Evolutionary conservation across 202 grass and related monocot genomes (phyloP).

Genomic region (Zizania palustris): DNA sequence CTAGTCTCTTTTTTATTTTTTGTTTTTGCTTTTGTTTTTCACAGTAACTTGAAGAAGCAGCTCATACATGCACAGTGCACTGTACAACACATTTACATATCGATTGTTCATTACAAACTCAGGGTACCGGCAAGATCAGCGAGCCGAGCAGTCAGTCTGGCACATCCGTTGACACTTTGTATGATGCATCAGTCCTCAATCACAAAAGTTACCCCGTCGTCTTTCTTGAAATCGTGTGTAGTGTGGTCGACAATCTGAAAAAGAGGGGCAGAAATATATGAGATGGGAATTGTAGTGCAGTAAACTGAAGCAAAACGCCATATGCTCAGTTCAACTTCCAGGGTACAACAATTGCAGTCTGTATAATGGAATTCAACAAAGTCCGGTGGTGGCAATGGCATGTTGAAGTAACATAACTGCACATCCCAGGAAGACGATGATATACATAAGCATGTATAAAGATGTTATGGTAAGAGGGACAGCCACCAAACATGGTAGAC

Average conservation of each 20-base stretch:
- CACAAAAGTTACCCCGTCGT: conserved; percentile 61
- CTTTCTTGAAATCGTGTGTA: conserved; percentile 57
- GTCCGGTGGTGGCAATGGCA: neutral
- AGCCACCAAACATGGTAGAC: neutral
- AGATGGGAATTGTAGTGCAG: neutral
- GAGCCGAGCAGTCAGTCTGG: neutral
- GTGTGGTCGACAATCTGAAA: conserved; percentile 86
- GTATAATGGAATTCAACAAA: neutral
- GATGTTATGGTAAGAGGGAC: neutral
- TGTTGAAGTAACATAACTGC: neutral
- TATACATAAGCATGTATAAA: neutral
- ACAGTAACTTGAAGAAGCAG: neutral
- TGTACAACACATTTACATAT: conserved; percentile 35
- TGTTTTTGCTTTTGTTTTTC: neutral
- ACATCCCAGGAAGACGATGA: neutral
- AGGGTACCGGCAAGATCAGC: neutral
- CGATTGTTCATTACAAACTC: neutral
- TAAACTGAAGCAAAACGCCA: conserved; percentile 22
- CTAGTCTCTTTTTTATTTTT: neutral
- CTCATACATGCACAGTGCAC: neutral
- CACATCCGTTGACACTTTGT: neutral
- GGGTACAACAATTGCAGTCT: neutral
- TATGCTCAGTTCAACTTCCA: neutral
- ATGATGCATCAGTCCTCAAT: conserved; percentile 52
- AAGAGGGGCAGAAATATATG: neutral